Evolutionary conservation across 805 yeast genomes (phyloP).

Genomic region (Starmera amethionina): DNA sequence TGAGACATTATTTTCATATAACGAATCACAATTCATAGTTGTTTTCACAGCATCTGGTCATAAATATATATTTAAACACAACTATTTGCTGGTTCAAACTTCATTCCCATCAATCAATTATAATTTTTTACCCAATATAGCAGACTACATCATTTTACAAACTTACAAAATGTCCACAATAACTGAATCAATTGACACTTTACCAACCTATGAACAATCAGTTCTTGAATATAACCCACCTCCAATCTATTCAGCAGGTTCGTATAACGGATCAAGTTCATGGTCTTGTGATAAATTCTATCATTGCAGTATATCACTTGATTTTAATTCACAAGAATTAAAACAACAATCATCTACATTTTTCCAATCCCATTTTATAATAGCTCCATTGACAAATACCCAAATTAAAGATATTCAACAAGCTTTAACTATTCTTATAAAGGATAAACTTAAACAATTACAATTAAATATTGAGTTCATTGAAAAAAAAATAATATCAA

Average conservation of each 20-base stretch:
- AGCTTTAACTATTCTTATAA: slow-evolving; percentile 5
- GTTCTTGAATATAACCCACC: background rate
- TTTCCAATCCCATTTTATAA: background rate
- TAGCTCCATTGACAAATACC: background rate
- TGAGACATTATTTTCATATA: too few relatives aligned
- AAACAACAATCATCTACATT: background rate
- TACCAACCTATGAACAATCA: background rate
- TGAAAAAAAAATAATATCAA: slow-evolving; percentile 9
- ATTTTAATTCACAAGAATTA: background rate
- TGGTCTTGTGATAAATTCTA: background rate
- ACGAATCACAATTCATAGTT: too few relatives aligned
- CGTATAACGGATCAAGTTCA: background rate
- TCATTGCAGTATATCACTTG: background rate
- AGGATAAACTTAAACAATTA: slow-evolving; percentile 14
- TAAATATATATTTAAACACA: background rate
- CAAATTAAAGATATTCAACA: slow-evolving; percentile 7
- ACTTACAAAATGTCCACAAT: background rate
- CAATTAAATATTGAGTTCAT: slow-evolving; percentile 11
- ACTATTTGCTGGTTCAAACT: background rate
- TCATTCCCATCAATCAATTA: background rate
- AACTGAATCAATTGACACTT: background rate
- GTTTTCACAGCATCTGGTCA: background rate
- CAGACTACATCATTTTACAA: background rate
- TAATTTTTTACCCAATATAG: background rate
- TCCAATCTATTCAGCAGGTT: background rate